A percentile compares a stretch with the other conserved stretches of the same genome.
phyloP scores from a whole-genome alignment of 2,329 filamentous ascomycete species.

The Fusarium marasasianum region DNA sequence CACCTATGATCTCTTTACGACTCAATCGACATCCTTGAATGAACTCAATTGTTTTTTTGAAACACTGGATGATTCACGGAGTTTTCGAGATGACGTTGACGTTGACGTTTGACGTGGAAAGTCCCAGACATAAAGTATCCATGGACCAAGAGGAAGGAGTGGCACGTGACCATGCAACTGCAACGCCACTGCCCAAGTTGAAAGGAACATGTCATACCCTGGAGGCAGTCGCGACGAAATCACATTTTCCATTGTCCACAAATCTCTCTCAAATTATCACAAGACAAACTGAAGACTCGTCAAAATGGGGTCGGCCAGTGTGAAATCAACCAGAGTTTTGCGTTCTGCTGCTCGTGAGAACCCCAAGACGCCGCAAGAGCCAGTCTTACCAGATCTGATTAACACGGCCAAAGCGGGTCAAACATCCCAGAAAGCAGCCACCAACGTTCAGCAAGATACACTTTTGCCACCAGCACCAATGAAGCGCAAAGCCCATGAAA shows the following conservation, averaged over 20 bases:
- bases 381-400: not conserved
- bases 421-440: constrained; percentile 1
- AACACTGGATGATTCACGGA: not conserved
- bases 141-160: not conserved
- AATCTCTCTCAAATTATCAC: not conserved
- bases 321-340: not conserved
- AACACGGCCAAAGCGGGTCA: constrained; percentile 2
- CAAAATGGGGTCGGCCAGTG: constrained; percentile 8
- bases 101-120: not conserved
- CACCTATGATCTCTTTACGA: not conserved
- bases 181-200: not conserved
- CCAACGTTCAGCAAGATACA: constrained; percentile 6
- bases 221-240: not conserved
- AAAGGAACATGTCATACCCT: constrained; percentile 16
- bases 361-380: constrained; percentile 1
- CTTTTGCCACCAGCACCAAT: not conserved
- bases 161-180: constrained; percentile 17
- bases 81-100: not conserved
- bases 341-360: not conserved
- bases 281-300: not conserved
- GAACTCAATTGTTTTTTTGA: not conserved
- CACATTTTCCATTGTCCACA: not conserved
- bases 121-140: not conserved
- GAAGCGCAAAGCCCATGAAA: constrained; percentile 29
- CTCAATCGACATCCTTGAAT: not conserved